phyloP scores from a whole-genome alignment of 176 grass and related monocot species.

The Oryza glaberrima region DNA sequence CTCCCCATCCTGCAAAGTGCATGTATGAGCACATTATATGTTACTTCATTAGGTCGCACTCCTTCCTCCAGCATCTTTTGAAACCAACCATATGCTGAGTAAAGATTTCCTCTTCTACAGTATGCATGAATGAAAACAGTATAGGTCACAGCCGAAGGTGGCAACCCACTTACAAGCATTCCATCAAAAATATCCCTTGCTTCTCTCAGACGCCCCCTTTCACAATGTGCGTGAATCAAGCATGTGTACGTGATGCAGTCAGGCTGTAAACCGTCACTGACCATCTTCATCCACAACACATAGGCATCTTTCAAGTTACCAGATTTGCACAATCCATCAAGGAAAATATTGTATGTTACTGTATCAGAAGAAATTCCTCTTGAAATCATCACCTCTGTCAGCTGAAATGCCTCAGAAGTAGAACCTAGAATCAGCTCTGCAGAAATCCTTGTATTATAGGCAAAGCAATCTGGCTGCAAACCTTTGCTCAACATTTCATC shows the following conservation, averaged over 20 bases:
- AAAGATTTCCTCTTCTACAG: constrained; percentile 55
- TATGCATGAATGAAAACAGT: constrained; percentile 63
- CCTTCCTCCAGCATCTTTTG: constrained; percentile 50
- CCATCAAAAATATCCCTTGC: constrained; percentile 58
- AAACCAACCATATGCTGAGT: constrained; percentile 56
- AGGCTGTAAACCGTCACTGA: constrained; percentile 57
- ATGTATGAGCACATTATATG: constrained; percentile 72
- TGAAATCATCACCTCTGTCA: constrained; percentile 63
- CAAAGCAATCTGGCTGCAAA: constrained; percentile 60
- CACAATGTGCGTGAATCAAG: constrained; percentile 71
- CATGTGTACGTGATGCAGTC: constrained; percentile 73
- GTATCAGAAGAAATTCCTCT: constrained; percentile 58
- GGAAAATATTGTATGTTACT: constrained; percentile 69
- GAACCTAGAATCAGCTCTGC: constrained; percentile 46
- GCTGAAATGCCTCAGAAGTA: constrained; percentile 48
- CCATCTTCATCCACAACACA: constrained; percentile 57
- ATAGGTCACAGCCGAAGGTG: constrained; percentile 61
- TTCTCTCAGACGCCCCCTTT: constrained; percentile 54
- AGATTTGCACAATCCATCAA: constrained; percentile 66
- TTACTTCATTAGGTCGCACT: constrained; percentile 62
- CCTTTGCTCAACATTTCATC: constrained; percentile 68
- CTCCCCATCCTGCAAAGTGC: constrained; percentile 58
- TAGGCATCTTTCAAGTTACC: constrained; percentile 68
- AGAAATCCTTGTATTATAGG: constrained; percentile 66
- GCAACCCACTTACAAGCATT: constrained; percentile 52